A percentile compares a stretch with the other conserved stretches of the same genome.
Conservation (phyloP, 441 rosid genomes). For the Raphanus hybrid region DNA sequence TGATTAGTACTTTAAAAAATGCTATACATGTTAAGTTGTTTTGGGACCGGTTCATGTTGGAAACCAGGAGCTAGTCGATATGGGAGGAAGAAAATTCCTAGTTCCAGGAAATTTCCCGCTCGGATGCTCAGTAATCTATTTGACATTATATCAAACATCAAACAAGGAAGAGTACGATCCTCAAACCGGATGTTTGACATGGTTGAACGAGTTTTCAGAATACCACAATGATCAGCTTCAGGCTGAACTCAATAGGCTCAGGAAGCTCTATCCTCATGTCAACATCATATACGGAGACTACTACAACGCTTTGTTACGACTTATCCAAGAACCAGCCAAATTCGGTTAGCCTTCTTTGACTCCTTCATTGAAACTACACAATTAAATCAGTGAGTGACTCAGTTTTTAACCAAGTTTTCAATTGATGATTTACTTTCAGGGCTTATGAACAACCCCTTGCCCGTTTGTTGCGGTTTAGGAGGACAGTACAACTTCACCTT, state of each 20-base stretch:
- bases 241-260: constrained; percentile 34
- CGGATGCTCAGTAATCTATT: constrained; percentile 45
- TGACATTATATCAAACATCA: constrained; percentile 34
- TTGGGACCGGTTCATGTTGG: neutral
- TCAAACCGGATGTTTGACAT: constrained; percentile 46
- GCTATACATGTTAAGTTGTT: neutral
- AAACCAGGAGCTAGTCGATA: constrained; percentile 50
- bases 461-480: constrained; percentile 54
- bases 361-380: neutral
- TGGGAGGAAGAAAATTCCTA: constrained; percentile 53
- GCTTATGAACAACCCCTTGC: constrained; percentile 30
- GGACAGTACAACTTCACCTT: constrained; percentile 39
- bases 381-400: neutral
- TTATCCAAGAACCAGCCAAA: constrained; percentile 44
- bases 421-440: constrained; percentile 23
- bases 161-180: constrained; percentile 43
- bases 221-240: constrained; percentile 52
- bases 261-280: constrained; percentile 43
- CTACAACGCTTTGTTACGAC: constrained; percentile 37
- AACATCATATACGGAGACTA: constrained; percentile 52
- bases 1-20: neutral
- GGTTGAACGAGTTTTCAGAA: constrained; percentile 50
- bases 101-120: constrained; percentile 56
- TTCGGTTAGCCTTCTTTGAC: constrained; percentile 43
- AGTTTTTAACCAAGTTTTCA: neutral